Evolutionary conservation across 1,284 basidiomycete species (phyloP).

Genomic region (Ceratobasidium papillatum): DNA sequence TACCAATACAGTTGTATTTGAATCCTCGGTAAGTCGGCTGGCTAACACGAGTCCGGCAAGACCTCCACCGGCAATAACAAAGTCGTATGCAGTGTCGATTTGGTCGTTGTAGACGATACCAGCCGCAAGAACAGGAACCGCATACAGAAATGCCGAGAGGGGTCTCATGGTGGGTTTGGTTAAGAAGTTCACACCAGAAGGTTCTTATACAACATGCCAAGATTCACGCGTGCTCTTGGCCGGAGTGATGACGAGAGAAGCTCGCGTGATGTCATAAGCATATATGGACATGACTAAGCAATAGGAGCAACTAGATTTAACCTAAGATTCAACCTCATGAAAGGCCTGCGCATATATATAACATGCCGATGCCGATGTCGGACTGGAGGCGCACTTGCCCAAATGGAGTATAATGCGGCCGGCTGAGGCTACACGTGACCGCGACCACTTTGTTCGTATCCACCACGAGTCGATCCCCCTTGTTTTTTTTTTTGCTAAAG

Average conservation of each 20-base stretch:
- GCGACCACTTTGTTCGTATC: no score
- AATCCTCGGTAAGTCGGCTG: slow-evolving; percentile 73
- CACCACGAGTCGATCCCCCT: no score
- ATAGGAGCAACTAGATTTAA: no score
- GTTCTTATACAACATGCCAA: slow-evolving; percentile 10
- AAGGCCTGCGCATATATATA: no score
- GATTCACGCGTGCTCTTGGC: slow-evolving; percentile 4
- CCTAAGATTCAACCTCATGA: no score
- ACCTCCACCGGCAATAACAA: slow-evolving; percentile 69
- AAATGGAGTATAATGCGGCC: no score
- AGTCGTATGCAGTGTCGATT: slow-evolving; percentile 60
- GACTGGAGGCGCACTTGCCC: no score
- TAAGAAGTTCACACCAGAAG: background rate
- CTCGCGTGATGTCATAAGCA: background rate
- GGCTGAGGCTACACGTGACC: no score
- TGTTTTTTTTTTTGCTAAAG: no score
- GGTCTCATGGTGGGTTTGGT: slow-evolving; percentile 14
- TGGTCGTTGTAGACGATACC: slow-evolving; percentile 41
- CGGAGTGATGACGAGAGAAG: slow-evolving; percentile 18
- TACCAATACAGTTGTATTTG: slow-evolving; percentile 72
- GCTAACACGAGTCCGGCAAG: slow-evolving; percentile 78
- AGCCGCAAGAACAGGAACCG: slow-evolving; percentile 16
- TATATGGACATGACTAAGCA: background rate
- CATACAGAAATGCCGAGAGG: background rate
- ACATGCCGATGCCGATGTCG: no score